Base-by-base conservation (phyloP, 352 stramenopile species). In the Nothophytophthora sp. region DNA sequence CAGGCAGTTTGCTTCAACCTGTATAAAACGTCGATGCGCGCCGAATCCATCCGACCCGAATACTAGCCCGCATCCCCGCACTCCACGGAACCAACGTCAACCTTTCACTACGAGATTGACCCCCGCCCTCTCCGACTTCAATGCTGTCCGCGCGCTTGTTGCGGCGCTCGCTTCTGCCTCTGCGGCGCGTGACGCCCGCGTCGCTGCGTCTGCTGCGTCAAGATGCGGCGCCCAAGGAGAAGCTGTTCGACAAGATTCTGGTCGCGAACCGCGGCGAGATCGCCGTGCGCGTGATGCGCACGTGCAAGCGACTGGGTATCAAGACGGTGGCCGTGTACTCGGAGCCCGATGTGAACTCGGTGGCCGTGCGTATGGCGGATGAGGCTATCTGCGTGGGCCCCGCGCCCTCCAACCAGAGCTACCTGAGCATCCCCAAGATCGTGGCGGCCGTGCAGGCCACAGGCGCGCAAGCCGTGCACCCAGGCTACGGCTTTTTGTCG, bases 201-300 rank as follows among this genome's bases (percentile, higher is more conserved):
- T 11, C 28, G 28, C 20, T 22, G 29, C 42, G 29, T 30, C 50
- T 55, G 8, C 28, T 52, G 25, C 52, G 61, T 20, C 49, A 60
- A 42, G 33, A 36, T 16, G 18, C 51, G 22, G 20, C 39, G 1
- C 29, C 60, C 13, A 45, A 42, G 25, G 75, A 86, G 55, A 87
- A 87, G 59, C 67, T 94, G 22, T 89, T 97, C 60, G 72, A 86
- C 54, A 97, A 97, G 70, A 95, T 97, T 41, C 70, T 97, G 4
- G 81, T 97, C 54, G 90, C 90, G 29, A 97, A 97, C 63, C 81
- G 90, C 42, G 90, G 90, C 43, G 78, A 97, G 43, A 97, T 97
- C 60, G 89, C 90, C 18, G 71, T 93, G 63, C 82, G 90, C 35
- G 83, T 97, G 53, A 67, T 90, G 30, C 79, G 73, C 46, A 94